These are phyloP conservation scores for Penicillium coffeae DNA, from an alignment of 495 filamentous ascomycete species.

Conservation along the genomic window DNA sequence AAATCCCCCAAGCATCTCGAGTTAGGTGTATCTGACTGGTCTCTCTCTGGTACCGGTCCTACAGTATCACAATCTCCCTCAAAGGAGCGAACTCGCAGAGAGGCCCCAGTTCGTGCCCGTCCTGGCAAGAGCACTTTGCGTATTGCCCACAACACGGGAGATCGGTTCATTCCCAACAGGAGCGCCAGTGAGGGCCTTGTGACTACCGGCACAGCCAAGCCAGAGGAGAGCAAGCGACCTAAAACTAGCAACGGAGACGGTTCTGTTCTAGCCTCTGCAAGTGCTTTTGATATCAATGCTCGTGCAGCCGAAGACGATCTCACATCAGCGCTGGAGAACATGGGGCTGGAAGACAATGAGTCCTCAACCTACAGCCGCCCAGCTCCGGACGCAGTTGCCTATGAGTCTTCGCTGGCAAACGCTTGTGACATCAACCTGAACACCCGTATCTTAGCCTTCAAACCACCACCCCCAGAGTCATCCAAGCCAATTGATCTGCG, in stretches of 20 bases:
- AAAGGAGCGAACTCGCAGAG: slow-evolving; percentile 59
- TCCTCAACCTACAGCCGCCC: slow-evolving; percentile 62
- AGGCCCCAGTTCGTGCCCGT: slow-evolving; percentile 57
- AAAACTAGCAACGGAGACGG: slow-evolving; percentile 65
- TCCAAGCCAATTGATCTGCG: slow-evolving; percentile 97
- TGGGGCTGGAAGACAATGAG: slow-evolving; percentile 66
- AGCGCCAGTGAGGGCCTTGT: slow-evolving; percentile 82
- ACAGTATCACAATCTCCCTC: slow-evolving; percentile 65
- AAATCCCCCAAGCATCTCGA: slow-evolving; percentile 79
- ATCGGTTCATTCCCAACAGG: slow-evolving; percentile 95
- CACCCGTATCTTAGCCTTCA: slow-evolving; percentile 96
- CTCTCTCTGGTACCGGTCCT: slow-evolving; percentile 76
- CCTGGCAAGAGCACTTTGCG: slow-evolving; percentile 65
- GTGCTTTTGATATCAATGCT: slow-evolving; percentile 60
- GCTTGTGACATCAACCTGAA: slow-evolving; percentile 91
- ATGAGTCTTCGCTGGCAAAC: slow-evolving; percentile 84
- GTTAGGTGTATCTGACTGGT: slow-evolving; percentile 88
- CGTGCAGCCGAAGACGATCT: slow-evolving; percentile 70
- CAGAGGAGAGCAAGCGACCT: slow-evolving; percentile 64
- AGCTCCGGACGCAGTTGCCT: slow-evolving; percentile 81
- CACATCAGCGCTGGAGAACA: slow-evolving; percentile 69
- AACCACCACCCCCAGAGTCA: slow-evolving; percentile 93
- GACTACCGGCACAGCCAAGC: slow-evolving; percentile 76
- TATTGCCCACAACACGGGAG: slow-evolving; percentile 71
- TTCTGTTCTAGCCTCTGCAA: slow-evolving; percentile 68